Base-by-base conservation (phyloP, 164 flowering plant genomes). In the Aristolochia fimbriata region DNA sequence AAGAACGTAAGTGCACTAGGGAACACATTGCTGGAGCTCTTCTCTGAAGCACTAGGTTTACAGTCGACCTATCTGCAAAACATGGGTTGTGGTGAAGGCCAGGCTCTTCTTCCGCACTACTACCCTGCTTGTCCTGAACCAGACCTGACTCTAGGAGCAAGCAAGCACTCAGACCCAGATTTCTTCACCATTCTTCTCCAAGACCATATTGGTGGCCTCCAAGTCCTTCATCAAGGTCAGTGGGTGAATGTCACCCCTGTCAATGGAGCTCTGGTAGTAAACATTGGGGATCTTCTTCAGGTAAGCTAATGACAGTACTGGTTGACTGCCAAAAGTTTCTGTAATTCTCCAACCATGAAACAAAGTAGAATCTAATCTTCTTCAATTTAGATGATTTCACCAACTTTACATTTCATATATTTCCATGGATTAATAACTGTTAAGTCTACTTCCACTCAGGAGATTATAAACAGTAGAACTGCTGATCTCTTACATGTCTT, bases 41-140 rank as follows among this genome's bases (percentile, higher is more conserved):
- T 73, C 1, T 64, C 74, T 10, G 76, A 73, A 65, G 76, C 69
- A 51, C 65, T 77, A 6, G 79, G 74, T 21, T 74, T 77, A 1
- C 31, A 47, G 20, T 55, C 71, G 9, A 55, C 68, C 58, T 58
- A 68, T 61, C 67, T 77, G 8, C 49, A 37, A n/a, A n/a, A 25
- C 3, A 65, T 69, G 6, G 64, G 59, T 10, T 73, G 71, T 45
- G 48, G 10, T 7, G 53, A 47, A 15, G 73, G 70, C 14, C 64
- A 47, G 6, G 14, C 23, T 7, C 8, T 71, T 23, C 4, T 61
- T 1, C 12, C 21, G 0, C 67, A 72, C n/a, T 72, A 72, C 56
- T 69, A 69, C 43, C 78, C 76, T 15, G 41, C 70, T 16, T 72
- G 76, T 58, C 73, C 68, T 0, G 68, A 66, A 62, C 76, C 73